Conservation (phyloP, 441 rosid species). For the Pelargonium exstipulatum region DNA sequence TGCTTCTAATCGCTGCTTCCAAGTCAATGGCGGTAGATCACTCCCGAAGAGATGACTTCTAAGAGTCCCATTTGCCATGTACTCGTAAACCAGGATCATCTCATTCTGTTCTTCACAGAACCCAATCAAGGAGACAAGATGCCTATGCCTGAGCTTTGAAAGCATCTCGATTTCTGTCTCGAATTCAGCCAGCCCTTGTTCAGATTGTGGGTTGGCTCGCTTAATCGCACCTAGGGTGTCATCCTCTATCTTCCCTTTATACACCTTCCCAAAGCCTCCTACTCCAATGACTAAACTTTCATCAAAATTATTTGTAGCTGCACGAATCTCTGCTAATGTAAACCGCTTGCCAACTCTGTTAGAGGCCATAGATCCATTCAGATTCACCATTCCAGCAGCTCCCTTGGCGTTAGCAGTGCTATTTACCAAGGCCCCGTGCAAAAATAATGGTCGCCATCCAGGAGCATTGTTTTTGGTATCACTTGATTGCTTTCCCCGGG, state of each 20-base stretch:
- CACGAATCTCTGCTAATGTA: constrained; percentile 81
- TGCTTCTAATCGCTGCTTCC: constrained; percentile 93
- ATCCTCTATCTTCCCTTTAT: constrained; percentile 83
- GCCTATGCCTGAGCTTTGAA: constrained; percentile 92
- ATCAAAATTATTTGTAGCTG: constrained; percentile 85
- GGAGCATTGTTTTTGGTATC: constrained; percentile 42
- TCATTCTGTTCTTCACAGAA: constrained; percentile 91
- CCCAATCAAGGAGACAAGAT: constrained; percentile 94
- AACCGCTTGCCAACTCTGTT: constrained; percentile 73
- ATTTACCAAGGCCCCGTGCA: constrained; percentile 38
- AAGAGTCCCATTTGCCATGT: constrained; percentile 95
- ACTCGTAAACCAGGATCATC: constrained; percentile 90
- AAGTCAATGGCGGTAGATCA: constrained; percentile 64
- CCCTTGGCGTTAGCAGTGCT: constrained; percentile 46
- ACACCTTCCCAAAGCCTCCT: constrained; percentile 95
- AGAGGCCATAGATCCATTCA: constrained; percentile 66
- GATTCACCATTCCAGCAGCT: constrained; percentile 69
- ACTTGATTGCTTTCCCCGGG: constrained; percentile 26
- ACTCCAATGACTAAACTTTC: constrained; percentile 84
- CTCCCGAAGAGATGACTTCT: constrained; percentile 93
- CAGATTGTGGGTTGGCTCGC: constrained; percentile 93
- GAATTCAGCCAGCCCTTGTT: constrained; percentile 98
- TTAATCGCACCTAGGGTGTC: constrained; percentile 85
- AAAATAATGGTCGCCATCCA: constrained; percentile 65
- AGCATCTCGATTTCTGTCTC: constrained; percentile 96